Evolutionary conservation across 192 early-diverging fungal species (phyloP).

Genomic region (Entophlyctis helioformis): DNA sequence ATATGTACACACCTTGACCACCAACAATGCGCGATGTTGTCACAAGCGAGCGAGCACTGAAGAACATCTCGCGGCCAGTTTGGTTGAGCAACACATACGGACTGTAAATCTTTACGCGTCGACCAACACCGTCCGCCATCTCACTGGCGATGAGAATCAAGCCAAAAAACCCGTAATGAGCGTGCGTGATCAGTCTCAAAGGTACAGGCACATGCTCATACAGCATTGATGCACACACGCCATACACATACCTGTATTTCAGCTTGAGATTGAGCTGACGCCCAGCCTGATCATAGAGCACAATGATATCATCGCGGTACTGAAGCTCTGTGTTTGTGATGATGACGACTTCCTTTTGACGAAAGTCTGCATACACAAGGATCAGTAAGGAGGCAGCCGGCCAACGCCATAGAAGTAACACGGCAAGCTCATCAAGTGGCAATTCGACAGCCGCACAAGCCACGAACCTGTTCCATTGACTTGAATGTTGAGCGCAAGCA

Average conservation of each 20-base stretch:
- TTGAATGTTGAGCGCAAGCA: constrained; percentile 62
- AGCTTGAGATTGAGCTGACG: constrained; percentile 41
- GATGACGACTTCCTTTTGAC: constrained; percentile 67
- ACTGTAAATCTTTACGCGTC: constrained; percentile 80
- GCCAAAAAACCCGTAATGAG: no score
- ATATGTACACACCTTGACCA: constrained; percentile 44
- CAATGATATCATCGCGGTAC: constrained; percentile 69
- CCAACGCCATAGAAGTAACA: no score
- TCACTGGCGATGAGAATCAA: no score
- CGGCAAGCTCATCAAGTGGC: no score
- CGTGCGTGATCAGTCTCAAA: no score
- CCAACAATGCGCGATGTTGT: constrained; percentile 58
- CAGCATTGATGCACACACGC: background rate
- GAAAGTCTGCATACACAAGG: constrained; percentile 35
- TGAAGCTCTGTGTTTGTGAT: constrained; percentile 71
- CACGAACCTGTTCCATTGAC: constrained; percentile 55
- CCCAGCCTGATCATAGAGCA: constrained; percentile 52
- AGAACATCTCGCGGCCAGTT: constrained; percentile 64
- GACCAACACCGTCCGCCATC: constrained; percentile 50
- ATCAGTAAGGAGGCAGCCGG: no score
- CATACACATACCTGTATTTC: constrained; percentile 24
- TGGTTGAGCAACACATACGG: constrained; percentile 94
- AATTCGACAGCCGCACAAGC: no score
- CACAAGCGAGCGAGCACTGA: constrained; percentile 73
- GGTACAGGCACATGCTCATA: background rate